Conservation (phyloP, 352 stramenopile species). For the Phytopythium sindhum region DNA sequence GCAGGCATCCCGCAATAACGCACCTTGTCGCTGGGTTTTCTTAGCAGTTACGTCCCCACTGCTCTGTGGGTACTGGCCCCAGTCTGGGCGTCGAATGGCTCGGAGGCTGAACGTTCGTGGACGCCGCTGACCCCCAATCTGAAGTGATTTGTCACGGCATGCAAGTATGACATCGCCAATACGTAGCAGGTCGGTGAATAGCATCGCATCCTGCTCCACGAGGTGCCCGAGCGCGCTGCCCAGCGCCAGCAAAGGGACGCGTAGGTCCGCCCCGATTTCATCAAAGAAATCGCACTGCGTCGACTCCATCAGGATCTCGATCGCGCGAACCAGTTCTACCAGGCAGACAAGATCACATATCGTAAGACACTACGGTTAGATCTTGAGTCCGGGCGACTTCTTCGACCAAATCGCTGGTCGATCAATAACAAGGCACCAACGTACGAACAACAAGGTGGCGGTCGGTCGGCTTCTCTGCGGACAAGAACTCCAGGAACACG, state of each 20-base stretch:
- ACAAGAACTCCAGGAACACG: conserved; percentile 35
- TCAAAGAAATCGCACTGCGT: conserved; percentile 8
- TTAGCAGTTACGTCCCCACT: not conserved
- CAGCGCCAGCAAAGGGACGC: conserved; percentile 34
- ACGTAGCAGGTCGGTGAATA: conserved; percentile 44
- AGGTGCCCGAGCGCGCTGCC: conserved; percentile 37
- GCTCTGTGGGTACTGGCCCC: not conserved
- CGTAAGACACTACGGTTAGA: not conserved
- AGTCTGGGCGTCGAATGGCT: not conserved
- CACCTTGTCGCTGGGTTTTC: not conserved
- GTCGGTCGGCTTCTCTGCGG: conserved; percentile 28
- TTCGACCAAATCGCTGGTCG: not conserved
- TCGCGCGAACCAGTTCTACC: conserved; percentile 23
- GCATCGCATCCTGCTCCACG: conserved; percentile 28
- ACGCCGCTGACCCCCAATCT: not conserved
- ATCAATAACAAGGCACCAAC: conserved; percentile 7
- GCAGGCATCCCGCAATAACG: conserved; percentile 11
- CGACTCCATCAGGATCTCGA: conserved; percentile 26
- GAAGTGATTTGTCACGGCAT: conserved; percentile 4
- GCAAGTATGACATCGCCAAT: conserved; percentile 35
- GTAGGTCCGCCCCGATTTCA: conserved; percentile 9
- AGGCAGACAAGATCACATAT: not conserved
- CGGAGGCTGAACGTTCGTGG: conserved; percentile 6
- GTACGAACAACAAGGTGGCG: conserved; percentile 26
- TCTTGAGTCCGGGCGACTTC: not conserved